These are phyloP conservation scores for Westerdykella sp. DNA, from an alignment of 2,329 filamentous ascomycete species.

Conservation along the genomic window DNA sequence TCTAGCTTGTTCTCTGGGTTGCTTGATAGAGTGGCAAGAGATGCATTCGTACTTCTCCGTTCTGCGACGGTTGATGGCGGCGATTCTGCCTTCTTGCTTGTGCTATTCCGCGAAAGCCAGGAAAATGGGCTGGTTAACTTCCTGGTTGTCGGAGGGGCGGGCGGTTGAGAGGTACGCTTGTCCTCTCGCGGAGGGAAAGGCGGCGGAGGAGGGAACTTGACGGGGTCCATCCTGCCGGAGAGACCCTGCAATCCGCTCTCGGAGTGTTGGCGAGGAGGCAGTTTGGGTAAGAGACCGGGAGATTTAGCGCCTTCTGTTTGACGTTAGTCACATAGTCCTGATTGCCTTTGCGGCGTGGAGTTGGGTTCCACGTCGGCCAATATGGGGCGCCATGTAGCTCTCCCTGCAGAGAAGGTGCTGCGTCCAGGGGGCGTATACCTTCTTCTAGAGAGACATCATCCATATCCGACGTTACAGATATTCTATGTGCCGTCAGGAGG, in stretches of 20 bases:
- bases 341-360: neutral
- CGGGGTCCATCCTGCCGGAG: slow-evolving; percentile 63
- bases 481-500: slow-evolving; percentile 46
- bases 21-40: slow-evolving; percentile 69
- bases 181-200: slow-evolving; percentile 26
- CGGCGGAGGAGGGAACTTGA: slow-evolving; percentile 43
- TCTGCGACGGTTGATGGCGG: slow-evolving; percentile 48
- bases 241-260: slow-evolving; percentile 55
- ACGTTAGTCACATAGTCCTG: neutral
- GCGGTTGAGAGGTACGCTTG: slow-evolving; percentile 20
- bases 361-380: neutral
- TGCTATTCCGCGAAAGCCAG: slow-evolving; percentile 31
- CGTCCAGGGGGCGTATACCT: slow-evolving; percentile 42
- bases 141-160: slow-evolving; percentile 45
- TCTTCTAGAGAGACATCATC: slow-evolving; percentile 60
- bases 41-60: slow-evolving; percentile 72
- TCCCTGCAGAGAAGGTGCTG: neutral
- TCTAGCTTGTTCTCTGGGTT: slow-evolving; percentile 78
- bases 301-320: slow-evolving; percentile 23
- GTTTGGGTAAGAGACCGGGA: slow-evolving; percentile 43
- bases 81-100: slow-evolving; percentile 57
- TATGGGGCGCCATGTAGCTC: neutral
- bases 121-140: slow-evolving; percentile 64
- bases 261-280: slow-evolving; percentile 45
- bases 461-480: slow-evolving; percentile 52